A percentile compares a stretch with the other conserved stretches of the same genome.
phyloP scores from a whole-genome alignment of 2,329 filamentous ascomycete genomes.

The Fusarium armeniacum region DNA sequence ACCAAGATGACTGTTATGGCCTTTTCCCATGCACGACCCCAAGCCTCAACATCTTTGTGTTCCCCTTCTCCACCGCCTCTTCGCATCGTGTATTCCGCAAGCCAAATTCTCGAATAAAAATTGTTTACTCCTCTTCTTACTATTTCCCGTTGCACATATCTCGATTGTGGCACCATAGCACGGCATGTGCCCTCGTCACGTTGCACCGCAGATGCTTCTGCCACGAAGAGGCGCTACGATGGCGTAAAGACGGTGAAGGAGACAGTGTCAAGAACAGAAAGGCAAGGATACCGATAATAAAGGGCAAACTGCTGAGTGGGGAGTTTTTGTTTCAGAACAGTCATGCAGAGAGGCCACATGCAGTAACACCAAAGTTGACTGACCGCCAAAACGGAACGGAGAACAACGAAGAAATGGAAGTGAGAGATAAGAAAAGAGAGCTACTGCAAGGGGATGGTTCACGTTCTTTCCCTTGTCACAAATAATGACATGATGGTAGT shows the following conservation, averaged over 20 bases:
- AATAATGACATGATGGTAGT: slow-evolving; percentile 1
- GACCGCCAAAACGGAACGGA: slow-evolving; percentile 26
- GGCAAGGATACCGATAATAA: slow-evolving; percentile 2
- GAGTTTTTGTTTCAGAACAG: slow-evolving; percentile 35
- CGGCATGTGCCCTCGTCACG: slow-evolving; percentile 28
- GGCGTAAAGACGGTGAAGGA: slow-evolving; percentile 43
- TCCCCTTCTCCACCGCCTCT: slow-evolving; percentile 37
- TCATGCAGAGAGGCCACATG: slow-evolving; percentile 42
- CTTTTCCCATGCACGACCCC: slow-evolving; percentile 2
- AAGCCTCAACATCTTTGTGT: slow-evolving; percentile 4
- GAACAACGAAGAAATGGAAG: slow-evolving; percentile 1
- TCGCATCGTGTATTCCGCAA: slow-evolving; percentile 6
- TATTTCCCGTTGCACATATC: slow-evolving; percentile 45
- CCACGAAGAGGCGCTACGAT: slow-evolving; percentile 21
- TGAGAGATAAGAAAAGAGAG: background rate
- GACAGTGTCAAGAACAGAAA: background rate
- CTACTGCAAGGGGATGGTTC: slow-evolving; percentile 26
- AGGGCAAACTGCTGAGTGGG: slow-evolving; percentile 10
- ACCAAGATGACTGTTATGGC: background rate
- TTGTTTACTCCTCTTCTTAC: slow-evolving; percentile 1
- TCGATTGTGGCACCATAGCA: slow-evolving; percentile 48
- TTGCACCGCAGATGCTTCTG: slow-evolving; percentile 26
- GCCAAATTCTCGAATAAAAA: slow-evolving; percentile 20
- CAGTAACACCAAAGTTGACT: slow-evolving; percentile 37
- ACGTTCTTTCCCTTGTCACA: slow-evolving; percentile 1